Evolutionary conservation across 192 early-diverging fungal genomes (phyloP).

Genomic region (Umbelopsis sp.): DNA sequence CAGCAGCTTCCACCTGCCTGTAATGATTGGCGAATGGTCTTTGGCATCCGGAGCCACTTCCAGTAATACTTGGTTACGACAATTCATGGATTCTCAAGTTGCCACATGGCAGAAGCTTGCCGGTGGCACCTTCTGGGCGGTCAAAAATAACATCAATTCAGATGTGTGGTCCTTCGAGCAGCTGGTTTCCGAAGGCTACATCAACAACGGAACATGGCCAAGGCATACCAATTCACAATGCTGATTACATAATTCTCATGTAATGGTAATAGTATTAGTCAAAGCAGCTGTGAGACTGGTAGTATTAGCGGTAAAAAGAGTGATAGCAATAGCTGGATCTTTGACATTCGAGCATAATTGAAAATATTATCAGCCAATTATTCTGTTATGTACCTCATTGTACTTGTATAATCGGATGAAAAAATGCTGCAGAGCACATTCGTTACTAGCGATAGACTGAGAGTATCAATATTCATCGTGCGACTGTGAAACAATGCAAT

Average conservation of each 20-base stretch:
- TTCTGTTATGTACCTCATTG: no score
- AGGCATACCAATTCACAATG: slow-evolving; percentile 31
- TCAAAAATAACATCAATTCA: slow-evolving; percentile 35
- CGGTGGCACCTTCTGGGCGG: slow-evolving; percentile 34
- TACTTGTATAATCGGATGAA: no score
- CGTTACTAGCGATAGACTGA: no score
- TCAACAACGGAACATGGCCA: slow-evolving; percentile 29
- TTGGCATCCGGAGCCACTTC: slow-evolving; percentile 22
- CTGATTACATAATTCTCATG: not conserved
- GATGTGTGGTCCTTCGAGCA: slow-evolving; percentile 36
- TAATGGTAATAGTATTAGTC: no score
- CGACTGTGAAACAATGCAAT: no score
- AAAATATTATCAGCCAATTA: no score
- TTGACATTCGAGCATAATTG: no score
- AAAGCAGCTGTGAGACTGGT: no score
- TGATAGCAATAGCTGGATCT: no score
- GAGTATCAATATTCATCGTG: no score
- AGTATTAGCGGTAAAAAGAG: no score
- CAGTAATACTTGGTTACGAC: slow-evolving; percentile 18
- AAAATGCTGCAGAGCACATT: no score
- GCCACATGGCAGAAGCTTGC: slow-evolving; percentile 12
- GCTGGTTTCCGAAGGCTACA: slow-evolving; percentile 26
- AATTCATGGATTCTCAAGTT: slow-evolving; percentile 37
- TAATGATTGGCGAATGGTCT: slow-evolving; percentile 34
- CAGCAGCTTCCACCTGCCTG: slow-evolving; percentile 34